Evolutionary conservation across 345 rosid species (phyloP), one percentile per base, ranked within the genome.

Genomic region (Brassica carinata): DNA sequence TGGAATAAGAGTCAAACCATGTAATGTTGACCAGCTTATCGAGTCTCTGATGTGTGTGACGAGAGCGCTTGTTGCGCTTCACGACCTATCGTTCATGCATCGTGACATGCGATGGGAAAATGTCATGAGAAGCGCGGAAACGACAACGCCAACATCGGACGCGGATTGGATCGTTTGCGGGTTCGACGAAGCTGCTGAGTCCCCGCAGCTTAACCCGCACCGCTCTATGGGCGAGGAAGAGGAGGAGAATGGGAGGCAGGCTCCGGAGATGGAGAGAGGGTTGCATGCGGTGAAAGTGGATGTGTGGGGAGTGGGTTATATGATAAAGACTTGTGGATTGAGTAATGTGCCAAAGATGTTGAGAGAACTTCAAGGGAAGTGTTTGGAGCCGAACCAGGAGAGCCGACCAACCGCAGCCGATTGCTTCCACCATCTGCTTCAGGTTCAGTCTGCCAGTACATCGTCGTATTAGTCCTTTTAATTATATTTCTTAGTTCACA

Each of bases 81-180:
- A 96, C 57, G 98, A 96, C 84, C 57, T 93, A 14, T 89, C 94
- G n/a, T 96, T 89, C 89, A 93, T 96, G 99, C 99, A 96, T 81
- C 83, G 97, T 38, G 90, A 93, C 82, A 66, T 96, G 85, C 84
- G 92, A 23, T 96, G 99, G 99, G 92, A 93, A 27, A 96, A 90
- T 78, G 97, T 96, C 7, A 77, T 85, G 87, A 83, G 72, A 80
- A 87, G 65, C 67, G 17, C 40, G 7, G 15, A 4, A 23, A 63
- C 55, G 3, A 7, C 45, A 8, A 26, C 66, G 8, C 80, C 82
- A 58, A 91, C 87, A 38, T 27, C 84, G 11, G 92, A 88, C 1
- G 74, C 68, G 36, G 99, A 92, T 84, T 96, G 99, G 99, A 73
- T 96, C 45, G 86, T 96, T 5, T 82, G 89, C 29, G 97, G 99